Evolutionary conservation across 192 early-diverging fungal species (phyloP).

Genomic region (Entrophospora sp.): DNA sequence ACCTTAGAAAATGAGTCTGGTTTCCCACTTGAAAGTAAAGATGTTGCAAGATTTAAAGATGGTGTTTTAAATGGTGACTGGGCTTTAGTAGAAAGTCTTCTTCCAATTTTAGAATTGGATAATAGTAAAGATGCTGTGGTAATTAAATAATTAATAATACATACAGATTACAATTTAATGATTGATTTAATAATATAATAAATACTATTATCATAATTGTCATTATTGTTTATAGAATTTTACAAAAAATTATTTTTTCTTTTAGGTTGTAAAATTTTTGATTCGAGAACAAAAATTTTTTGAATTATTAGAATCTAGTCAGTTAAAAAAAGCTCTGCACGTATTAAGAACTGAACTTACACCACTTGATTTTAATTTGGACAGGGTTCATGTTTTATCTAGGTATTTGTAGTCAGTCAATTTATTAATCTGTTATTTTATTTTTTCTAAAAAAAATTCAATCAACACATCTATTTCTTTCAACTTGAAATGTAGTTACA

Average conservation of each 20-base stretch:
- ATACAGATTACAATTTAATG: too few species aligned
- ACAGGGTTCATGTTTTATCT: constrained; percentile 66
- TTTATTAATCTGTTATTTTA: constrained; percentile 9
- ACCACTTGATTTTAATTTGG: constrained; percentile 56
- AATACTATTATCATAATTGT: too few species aligned
- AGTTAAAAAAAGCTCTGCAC: constrained; percentile 63
- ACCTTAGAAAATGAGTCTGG: constrained; percentile 75
- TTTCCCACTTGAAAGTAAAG: constrained; percentile 60
- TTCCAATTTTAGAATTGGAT: constrained; percentile 43
- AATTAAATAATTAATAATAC: too few species aligned
- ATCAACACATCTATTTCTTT: neutral
- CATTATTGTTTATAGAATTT: too few species aligned
- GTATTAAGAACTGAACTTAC: constrained; percentile 76
- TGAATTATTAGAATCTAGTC: constrained; percentile 66
- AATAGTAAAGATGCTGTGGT: constrained; percentile 26
- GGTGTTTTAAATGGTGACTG: constrained; percentile 73
- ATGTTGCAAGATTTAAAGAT: constrained; percentile 60
- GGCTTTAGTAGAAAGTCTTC: constrained; percentile 51
- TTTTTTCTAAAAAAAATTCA: neutral
- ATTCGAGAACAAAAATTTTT: constrained; percentile 86
- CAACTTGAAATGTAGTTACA: constrained; percentile 39
- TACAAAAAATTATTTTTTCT: neutral
- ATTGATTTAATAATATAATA: too few species aligned
- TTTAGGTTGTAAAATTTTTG: constrained; percentile 51
- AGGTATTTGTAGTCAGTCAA: constrained; percentile 35